phyloP scores from a whole-genome alignment of 2,329 filamentous ascomycete genomes.

The Colletotrichum destructivum region DNA sequence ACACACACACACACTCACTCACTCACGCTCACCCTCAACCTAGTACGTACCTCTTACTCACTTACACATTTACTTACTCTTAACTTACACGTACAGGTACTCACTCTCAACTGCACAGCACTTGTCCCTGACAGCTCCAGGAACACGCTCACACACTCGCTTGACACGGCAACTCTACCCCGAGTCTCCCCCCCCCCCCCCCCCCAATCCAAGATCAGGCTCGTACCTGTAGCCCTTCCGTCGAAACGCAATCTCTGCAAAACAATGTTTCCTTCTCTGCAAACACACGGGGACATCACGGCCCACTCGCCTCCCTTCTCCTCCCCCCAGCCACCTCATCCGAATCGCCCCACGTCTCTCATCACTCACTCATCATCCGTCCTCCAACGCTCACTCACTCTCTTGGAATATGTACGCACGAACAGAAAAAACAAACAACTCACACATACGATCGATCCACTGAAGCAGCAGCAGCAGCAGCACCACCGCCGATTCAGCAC shows the following conservation, averaged over 20 bases:
- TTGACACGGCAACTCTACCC: background rate
- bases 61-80: too few relatives aligned
- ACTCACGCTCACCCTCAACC: too few relatives aligned
- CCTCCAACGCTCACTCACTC: slow-evolving; percentile 7
- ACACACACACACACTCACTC: too few relatives aligned
- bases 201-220: too few relatives aligned
- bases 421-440: slow-evolving; percentile 14
- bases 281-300: slow-evolving; percentile 31
- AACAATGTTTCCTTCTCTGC: slow-evolving; percentile 41
- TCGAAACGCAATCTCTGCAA: slow-evolving; percentile 37
- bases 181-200: background rate
- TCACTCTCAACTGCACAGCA: too few relatives aligned
- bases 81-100: too few relatives aligned
- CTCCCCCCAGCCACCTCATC: background rate
- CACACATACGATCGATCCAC: background rate
- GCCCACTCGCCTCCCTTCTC: background rate
- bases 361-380: background rate
- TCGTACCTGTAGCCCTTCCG: slow-evolving; percentile 1
- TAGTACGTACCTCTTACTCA: too few relatives aligned
- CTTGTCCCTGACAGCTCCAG: background rate
- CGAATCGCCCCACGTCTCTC: background rate
- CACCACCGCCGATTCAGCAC: background rate
- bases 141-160: background rate
- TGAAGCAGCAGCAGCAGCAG: too few relatives aligned
- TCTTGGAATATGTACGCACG: slow-evolving; percentile 21